Percentiles rank a stretch among this genome's conserved stretches.
Conservation (phyloP, 1,284 basidiomycete species). For the Cutaneotrichosporon sp. region DNA sequence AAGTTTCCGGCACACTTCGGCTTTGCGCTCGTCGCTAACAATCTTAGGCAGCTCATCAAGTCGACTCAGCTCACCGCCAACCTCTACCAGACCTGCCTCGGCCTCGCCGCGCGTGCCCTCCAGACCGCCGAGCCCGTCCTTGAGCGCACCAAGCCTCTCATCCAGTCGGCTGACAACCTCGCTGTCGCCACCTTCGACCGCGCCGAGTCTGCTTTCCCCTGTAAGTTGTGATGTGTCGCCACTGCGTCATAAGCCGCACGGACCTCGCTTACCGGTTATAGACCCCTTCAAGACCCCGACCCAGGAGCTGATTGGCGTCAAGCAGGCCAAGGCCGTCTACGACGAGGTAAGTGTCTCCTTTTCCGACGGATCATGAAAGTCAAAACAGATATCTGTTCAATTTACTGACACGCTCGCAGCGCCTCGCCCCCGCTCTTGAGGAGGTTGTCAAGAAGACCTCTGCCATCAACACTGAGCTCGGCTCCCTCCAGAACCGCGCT, state of each 20-base stretch:
- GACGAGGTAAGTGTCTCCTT: slow-evolving; percentile 33
- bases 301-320: slow-evolving; percentile 44
- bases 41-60: slow-evolving; percentile 37
- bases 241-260: not conserved
- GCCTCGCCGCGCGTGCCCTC: slow-evolving; percentile 42
- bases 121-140: slow-evolving; percentile 44
- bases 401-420: slow-evolving; percentile 19
- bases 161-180: slow-evolving; percentile 44
- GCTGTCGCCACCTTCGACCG: slow-evolving; percentile 48
- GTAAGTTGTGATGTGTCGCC: no score
- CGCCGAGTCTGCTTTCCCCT: slow-evolving; percentile 46
- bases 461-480: slow-evolving; percentile 41
- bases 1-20: slow-evolving; percentile 12
- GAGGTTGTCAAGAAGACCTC: slow-evolving; percentile 41
- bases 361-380: no score
- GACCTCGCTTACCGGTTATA: slow-evolving; percentile 9
- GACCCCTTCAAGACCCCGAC: slow-evolving; percentile 49
- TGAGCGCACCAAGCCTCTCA: slow-evolving; percentile 40
- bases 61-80: slow-evolving; percentile 39
- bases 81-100: slow-evolving; percentile 41
- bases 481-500: slow-evolving; percentile 28
- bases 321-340: slow-evolving; percentile 47
- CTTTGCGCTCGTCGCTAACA: not conserved
- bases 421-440: slow-evolving; percentile 38
- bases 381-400: not conserved